phyloP scores from a whole-genome alignment of 306 rosid genomes.

The Castanospermum australe region DNA sequence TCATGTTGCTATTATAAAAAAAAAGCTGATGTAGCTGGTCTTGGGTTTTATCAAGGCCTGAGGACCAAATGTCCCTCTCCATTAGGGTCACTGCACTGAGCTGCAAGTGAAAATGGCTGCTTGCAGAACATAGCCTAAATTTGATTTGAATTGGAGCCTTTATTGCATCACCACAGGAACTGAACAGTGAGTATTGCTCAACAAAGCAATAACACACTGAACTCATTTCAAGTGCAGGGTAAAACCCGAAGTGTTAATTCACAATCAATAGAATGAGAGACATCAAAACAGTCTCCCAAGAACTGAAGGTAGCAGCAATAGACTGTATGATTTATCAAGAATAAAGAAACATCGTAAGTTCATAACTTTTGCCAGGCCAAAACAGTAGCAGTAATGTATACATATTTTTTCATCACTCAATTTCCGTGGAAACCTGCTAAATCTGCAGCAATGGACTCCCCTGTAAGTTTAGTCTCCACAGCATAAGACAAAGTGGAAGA shows the following conservation, averaged over 20 bases:
- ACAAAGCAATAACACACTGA: not conserved
- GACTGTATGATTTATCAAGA: not conserved
- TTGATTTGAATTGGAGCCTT: constrained; percentile 8
- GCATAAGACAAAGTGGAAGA: not conserved
- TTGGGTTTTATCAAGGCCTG: not conserved
- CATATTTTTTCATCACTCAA: not conserved
- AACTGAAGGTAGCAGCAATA: not conserved
- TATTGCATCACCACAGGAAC: not conserved
- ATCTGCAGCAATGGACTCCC: not conserved
- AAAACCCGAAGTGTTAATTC: not conserved
- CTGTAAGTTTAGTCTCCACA: not conserved
- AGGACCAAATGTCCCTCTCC: not conserved
- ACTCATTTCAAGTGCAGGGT: not conserved
- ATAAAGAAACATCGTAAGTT: not conserved
- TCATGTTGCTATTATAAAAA: not conserved
- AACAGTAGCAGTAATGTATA: not conserved
- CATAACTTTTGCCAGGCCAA: not conserved
- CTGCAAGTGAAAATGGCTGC: constrained; percentile 24
- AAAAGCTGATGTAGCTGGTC: not conserved
- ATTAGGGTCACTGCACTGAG: not conserved
- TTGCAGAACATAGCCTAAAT: not conserved
- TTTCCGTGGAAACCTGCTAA: not conserved
- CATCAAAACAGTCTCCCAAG: not conserved
- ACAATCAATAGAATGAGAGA: not conserved
- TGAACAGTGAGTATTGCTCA: not conserved